These are phyloP conservation scores for Amaranthus cruentus DNA, from an alignment of 148 eudicot species.

Conservation along the genomic window DNA sequence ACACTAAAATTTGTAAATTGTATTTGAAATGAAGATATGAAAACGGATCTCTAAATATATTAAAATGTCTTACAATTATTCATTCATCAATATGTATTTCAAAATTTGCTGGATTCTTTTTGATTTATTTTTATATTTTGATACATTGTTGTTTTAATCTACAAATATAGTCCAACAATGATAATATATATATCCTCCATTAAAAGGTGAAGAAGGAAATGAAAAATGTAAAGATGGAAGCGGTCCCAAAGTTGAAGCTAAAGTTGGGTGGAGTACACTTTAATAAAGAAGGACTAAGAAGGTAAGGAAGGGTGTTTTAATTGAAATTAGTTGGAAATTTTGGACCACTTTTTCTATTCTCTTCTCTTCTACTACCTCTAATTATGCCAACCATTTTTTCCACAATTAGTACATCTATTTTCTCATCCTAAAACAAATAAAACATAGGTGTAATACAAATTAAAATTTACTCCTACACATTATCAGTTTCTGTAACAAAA, in stretches of 20 bases:
- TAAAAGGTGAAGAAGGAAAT: neutral
- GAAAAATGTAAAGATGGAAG: conserved; percentile 11
- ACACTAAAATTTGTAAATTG: too few relatives aligned
- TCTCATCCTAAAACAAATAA: neutral
- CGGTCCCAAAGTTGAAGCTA: conserved; percentile 30
- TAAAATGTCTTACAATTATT: too few relatives aligned
- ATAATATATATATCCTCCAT: too few relatives aligned
- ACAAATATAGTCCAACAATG: too few relatives aligned
- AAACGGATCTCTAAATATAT: too few relatives aligned
- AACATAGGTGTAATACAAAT: too few relatives aligned
- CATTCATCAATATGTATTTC: too few relatives aligned
- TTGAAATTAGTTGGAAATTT: conserved; percentile 58
- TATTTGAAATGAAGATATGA: too few relatives aligned
- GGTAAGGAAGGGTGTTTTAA: conserved; percentile 31
- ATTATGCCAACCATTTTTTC: conserved; percentile 26
- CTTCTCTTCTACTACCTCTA: conserved; percentile 26
- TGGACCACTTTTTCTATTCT: conserved; percentile 49
- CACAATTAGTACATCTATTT: conserved; percentile 9
- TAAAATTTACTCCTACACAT: conserved; percentile 3
- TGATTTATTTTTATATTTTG: too few relatives aligned
- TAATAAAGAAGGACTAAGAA: conserved; percentile 14
- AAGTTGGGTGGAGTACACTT: conserved; percentile 9
- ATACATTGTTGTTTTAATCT: too few relatives aligned
- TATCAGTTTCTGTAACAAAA: conserved; percentile 25
- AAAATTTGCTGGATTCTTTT: too few relatives aligned